phyloP scores from a whole-genome alignment of 345 rosid genomes.

The sweet orange (Citrus sinensis) region DVS_A1.0 CM039169.1:28468001-28468500 shows the following conservation, averaged over 20 bases:
- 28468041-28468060: constrained; percentile 40
- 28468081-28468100: constrained; percentile 53
- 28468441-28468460: constrained; percentile 45
- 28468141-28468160: constrained; percentile 78
- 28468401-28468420: constrained; percentile 31
- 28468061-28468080: constrained; percentile 52
- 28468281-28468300: constrained; percentile 77
- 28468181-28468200: constrained; percentile 96
- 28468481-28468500: constrained; percentile 77
- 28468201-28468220: constrained; percentile 45
- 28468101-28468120: constrained; percentile 55
- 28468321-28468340: constrained; percentile 50
- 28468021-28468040: constrained; percentile 44
- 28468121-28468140: constrained; percentile 53
- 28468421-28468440: constrained; percentile 36
- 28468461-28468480: constrained; percentile 41
- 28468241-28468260: constrained; percentile 68
- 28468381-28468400: constrained; percentile 56
- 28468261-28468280: constrained; percentile 64
- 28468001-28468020: constrained; percentile 30
- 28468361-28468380: constrained; percentile 53
- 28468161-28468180: constrained; percentile 92
- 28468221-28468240: constrained; percentile 76
- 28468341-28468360: constrained; percentile 37
- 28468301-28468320: constrained; percentile 75